Conservation (phyloP, 2,329 filamentous ascomycete species). For the Ophiosphaerella korrae region DNA sequence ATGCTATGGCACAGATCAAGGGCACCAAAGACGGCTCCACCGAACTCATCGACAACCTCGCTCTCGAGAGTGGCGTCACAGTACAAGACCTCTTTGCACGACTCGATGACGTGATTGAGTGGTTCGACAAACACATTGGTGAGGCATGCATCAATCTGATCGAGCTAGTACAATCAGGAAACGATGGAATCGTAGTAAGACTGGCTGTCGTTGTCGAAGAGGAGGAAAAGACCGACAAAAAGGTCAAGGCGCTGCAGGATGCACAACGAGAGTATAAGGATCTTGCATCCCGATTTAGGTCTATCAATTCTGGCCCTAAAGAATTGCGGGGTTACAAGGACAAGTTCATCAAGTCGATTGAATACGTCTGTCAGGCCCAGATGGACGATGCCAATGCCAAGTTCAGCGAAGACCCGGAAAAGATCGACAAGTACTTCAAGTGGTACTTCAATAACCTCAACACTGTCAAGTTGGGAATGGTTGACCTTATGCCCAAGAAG, state of each 20-base stretch:
- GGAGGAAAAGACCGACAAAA: slow-evolving; percentile 94
- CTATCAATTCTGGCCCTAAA: slow-evolving; percentile 91
- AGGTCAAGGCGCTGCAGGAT: slow-evolving; percentile 88
- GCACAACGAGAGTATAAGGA: slow-evolving; percentile 96
- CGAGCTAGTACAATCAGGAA: slow-evolving; percentile 81
- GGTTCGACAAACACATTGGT: slow-evolving; percentile 95
- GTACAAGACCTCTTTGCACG: slow-evolving; percentile 87
- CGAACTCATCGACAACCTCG: slow-evolving; percentile 80
- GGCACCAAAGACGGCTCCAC: slow-evolving; percentile 83
- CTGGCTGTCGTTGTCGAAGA: slow-evolving; percentile 91
- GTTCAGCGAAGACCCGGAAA: slow-evolving; percentile 82
- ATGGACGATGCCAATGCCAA: slow-evolving; percentile 73
- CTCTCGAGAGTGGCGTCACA: slow-evolving; percentile 71
- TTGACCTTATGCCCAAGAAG: slow-evolving; percentile 87
- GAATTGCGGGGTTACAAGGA: slow-evolving; percentile 95
- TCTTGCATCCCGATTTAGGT: slow-evolving; percentile 89
- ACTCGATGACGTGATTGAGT: slow-evolving; percentile 84
- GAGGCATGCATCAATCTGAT: slow-evolving; percentile 89
- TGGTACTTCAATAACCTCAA: slow-evolving; percentile 99
- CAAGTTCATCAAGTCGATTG: slow-evolving; percentile 84
- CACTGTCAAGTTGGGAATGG: slow-evolving; percentile 91
- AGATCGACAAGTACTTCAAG: slow-evolving; percentile 83
- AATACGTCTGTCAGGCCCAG: slow-evolving; percentile 72
- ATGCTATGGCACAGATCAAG: slow-evolving; percentile 95
- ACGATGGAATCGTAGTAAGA: slow-evolving; percentile 86